phyloP scores from a whole-genome alignment of 495 filamentous ascomycete species.

The Aspergillus steynii region DNA sequence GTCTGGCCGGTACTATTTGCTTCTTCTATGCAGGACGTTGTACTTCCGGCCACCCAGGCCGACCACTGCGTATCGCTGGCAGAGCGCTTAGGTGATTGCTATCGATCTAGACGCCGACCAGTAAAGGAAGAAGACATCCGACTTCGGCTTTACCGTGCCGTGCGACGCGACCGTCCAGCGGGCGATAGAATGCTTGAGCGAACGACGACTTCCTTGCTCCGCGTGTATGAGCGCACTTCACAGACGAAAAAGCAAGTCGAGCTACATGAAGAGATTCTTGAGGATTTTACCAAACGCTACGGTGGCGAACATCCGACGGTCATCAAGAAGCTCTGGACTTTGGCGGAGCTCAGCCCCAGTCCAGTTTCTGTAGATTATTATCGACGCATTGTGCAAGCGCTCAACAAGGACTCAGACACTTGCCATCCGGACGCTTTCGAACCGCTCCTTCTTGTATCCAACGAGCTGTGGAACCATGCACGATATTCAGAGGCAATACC shows the following conservation, averaged over 20 bases:
- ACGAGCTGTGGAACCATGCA: conserved; percentile 36
- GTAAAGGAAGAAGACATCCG: conserved; percentile 37
- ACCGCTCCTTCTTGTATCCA: conserved; percentile 37
- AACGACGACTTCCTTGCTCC: conserved; percentile 27
- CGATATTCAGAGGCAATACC: conserved; percentile 36
- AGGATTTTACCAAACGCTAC: conserved; percentile 34
- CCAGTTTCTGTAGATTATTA: conserved; percentile 40
- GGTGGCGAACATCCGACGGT: conserved; percentile 31
- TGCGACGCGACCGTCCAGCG: conserved; percentile 26
- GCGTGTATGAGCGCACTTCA: conserved; percentile 33
- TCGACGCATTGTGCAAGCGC: conserved; percentile 32
- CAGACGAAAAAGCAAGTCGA: conserved; percentile 36
- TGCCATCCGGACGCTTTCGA: conserved; percentile 38
- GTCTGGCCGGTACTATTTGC: conserved; percentile 39
- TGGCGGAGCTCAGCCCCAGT: conserved; percentile 36
- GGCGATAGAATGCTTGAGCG: conserved; percentile 34
- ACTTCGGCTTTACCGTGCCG: conserved; percentile 35
- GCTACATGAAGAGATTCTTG: conserved; percentile 32
- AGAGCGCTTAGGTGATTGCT: conserved; percentile 34
- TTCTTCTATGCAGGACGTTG: conserved; percentile 33
- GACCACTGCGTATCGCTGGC: conserved; percentile 32
- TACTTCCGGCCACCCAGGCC: conserved; percentile 28
- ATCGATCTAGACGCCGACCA: conserved; percentile 35
- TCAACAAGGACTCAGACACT: conserved; percentile 36
- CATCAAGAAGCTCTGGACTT: conserved; percentile 34